These are phyloP conservation scores for Xanthoconium purpureum DNA, from an alignment of 768 basidiomycete genomes.

Conservation along the genomic window DNA sequence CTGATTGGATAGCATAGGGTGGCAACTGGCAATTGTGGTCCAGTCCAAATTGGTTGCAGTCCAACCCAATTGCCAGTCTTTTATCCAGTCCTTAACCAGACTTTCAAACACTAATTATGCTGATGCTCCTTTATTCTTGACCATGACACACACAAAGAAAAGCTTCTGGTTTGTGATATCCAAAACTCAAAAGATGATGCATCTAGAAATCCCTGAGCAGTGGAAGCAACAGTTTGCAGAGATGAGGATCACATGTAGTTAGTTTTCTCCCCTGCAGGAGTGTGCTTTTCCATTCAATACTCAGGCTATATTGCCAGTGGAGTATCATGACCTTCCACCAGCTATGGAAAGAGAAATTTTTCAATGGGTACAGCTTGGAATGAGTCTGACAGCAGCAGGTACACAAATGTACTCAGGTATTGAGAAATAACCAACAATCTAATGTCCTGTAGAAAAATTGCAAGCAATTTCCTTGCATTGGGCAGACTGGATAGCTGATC, in stretches of 20 bases:
- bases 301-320: conserved; percentile 44
- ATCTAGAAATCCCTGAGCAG: conserved; percentile 50
- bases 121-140: conserved; percentile 39
- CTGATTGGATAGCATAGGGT: too few species aligned
- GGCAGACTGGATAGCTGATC: conserved; percentile 60
- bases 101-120: too few species aligned
- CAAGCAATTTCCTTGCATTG: conserved; percentile 74
- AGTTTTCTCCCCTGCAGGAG: conserved; percentile 17
- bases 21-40: too few species aligned
- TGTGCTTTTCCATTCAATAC: neutral
- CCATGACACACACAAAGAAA: conserved; percentile 56
- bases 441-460: conserved; percentile 58
- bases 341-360: conserved; percentile 74
- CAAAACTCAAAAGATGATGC: conserved; percentile 40
- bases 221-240: conserved; percentile 50
- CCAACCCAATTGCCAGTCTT: too few species aligned
- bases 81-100: too few species aligned
- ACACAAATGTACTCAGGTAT: neutral
- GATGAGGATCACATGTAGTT: conserved; percentile 69
- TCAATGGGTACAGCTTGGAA: conserved; percentile 78
- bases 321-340: conserved; percentile 56
- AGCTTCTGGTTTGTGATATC: conserved; percentile 60
- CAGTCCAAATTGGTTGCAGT: too few species aligned
- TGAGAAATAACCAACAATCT: neutral
- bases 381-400: conserved; percentile 73